Base-by-base conservation (phyloP, 352 stramenopile genomes). In the Pythium aristosporum region DNA sequence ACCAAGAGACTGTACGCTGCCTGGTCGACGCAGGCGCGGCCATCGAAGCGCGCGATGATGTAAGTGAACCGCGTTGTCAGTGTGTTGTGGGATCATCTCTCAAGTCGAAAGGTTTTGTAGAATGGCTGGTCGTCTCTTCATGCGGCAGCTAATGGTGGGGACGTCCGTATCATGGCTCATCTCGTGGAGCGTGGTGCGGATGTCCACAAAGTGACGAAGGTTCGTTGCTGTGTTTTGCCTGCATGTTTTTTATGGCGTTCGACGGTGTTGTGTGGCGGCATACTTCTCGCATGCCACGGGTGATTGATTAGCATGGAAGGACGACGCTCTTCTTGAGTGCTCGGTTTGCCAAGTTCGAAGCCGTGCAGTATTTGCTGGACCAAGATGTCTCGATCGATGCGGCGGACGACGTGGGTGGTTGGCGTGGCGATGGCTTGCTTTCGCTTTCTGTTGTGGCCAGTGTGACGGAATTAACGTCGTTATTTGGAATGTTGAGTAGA, bases 131-230 rank as follows among this genome's bases (percentile, higher is more conserved):
- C 39, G 13, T 4, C 39, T 4, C 18, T 50, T 25, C 43, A 50
- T 50, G 43, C 43, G 10, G 43, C n/a, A 8, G 43, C 43, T 6
- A 30, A 10, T 3, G 21, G 18, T 50, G 43, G 43, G 12, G n/a
- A 50, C n/a, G 43, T 50, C 43, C 43, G n/a, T 7, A 50, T 30
- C 43, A 50, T 50, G 43, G 43, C n/a, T 25, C 43, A 32, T 25
- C 43, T 50, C 9, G 43, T 50, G n/a, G 43, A 50, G 20, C 18
- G 16, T 50, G 43, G 43, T 50, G 43, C 43, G 43, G 43, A 50
- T 15, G 21, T 50, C 20, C 43, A 50, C 13, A 10, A 5, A 11
- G n/a, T 50, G 20, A 50, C 43, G n/a, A 50, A 25, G 43, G 43
- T 50, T 28, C 25, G 15, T 42, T 16, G 15, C 9, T 42, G 10